phyloP scores from a whole-genome alignment of 2,329 filamentous ascomycete genomes.

The Myriosclerotinia scirpicola region DNA sequence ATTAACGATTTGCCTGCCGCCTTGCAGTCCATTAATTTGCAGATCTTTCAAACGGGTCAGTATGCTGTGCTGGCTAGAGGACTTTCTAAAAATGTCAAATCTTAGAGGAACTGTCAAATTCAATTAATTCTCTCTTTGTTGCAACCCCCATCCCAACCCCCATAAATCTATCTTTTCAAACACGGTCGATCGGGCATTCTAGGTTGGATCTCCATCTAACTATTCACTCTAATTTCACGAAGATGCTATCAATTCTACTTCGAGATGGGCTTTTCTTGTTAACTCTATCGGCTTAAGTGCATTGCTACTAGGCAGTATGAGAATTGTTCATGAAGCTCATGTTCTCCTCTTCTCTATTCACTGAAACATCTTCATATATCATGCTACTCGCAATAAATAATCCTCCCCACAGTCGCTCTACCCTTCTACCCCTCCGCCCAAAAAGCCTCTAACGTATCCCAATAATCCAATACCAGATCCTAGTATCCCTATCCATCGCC shows the following conservation, averaged over 20 bases:
- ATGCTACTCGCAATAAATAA: neutral
- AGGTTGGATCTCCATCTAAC: constrained; percentile 12
- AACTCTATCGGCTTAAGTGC: constrained; percentile 1
- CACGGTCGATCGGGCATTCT: constrained; percentile 4
- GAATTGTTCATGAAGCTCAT: constrained; percentile 9
- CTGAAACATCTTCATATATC: no score
- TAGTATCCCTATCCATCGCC: neutral
- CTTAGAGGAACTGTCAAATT: no score
- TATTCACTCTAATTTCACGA: constrained; percentile 4
- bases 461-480: neutral
- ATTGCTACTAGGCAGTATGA: constrained; percentile 7
- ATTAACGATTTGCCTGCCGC: neutral
- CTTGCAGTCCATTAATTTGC: no score
- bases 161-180: neutral
- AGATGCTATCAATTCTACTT: neutral
- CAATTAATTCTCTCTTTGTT: no score
- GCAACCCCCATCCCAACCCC: no score
- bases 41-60: no score
- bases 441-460: neutral
- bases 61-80: no score
- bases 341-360: neutral
- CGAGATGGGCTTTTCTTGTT: neutral
- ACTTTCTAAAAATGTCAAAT: no score
- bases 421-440: neutral
- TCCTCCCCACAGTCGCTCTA: neutral